Evolutionary conservation across 2,329 filamentous ascomycete genomes (phyloP), one percentile per base, ranked within the genome.

Genomic region (Venturia nashicola): DNA sequence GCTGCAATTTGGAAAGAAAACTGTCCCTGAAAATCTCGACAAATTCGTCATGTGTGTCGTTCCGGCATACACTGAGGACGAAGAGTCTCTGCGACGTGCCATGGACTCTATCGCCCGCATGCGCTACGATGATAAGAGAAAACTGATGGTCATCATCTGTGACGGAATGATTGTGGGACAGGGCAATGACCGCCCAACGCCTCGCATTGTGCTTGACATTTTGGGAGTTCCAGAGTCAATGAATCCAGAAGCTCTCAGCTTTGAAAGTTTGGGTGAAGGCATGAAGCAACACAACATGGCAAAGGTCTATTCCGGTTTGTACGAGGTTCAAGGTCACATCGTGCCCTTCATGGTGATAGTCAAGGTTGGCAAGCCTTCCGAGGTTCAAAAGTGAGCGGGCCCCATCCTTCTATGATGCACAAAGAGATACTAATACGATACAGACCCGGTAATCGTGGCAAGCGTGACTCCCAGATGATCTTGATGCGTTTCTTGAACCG

Each of bases 81-180:
- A 99, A 75, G 95, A 99, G 0, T 97, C 93, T 43, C 82, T 99
- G 34, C 91, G 94, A 64, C 92, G 93, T 80, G 94, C 94, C 65
- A 96, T 99, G 70, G 94, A 99, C 74, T 99, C 94, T 0, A 89
- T 91, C 65, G 92, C 94, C 36, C 84, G 91, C 66, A 97, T 97
- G 91, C 87, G 86, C 68, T 99, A 99, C 72, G 94, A 99, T 71
- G 93, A 99, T 74, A 99, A 99, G 80, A 90, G 94, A 72, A 99
- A 99, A 80, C 82, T 99, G 14, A 80, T 99, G 34, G 86, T 96
- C 68, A 82, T 99, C 66, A 82, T 99, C 67, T 99, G 94, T 71
- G 94, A 99, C 72, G 94, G 94, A 77, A 97, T 99, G 93, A 99
- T 99, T 79, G 95, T 99, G 68, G 94, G 94, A 71, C 92, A 97